Conservation (phyloP, 768 basidiomycete genomes). For the Leccinum uliginosum region DNA sequence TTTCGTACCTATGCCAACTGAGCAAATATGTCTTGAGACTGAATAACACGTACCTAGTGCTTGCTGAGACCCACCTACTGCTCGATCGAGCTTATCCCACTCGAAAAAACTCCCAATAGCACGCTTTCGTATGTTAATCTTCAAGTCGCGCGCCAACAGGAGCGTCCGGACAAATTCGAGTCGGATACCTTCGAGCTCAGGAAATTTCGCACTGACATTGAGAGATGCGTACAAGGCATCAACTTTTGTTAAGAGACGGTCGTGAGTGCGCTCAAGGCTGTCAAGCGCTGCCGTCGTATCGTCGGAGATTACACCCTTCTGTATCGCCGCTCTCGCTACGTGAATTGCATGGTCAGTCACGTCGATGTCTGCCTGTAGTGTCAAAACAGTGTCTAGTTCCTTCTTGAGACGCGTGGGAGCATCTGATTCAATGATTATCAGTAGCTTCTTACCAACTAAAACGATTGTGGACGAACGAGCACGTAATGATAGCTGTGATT, state of each 20-base stretch:
- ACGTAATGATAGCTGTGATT: constrained; percentile 26
- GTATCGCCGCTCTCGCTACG: neutral
- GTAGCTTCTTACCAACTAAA: no score
- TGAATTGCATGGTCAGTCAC: constrained; percentile 7
- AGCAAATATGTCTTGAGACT: no score
- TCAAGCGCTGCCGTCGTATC: neutral
- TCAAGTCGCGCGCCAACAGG: neutral
- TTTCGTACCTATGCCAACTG: neutral
- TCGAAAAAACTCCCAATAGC: neutral
- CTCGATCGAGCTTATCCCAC: neutral
- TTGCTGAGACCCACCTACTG: neutral
- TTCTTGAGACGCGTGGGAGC: neutral
- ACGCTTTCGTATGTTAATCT: neutral
- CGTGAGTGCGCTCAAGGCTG: neutral
- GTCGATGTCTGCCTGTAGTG: constrained; percentile 29
- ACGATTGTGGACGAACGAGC: constrained; percentile 23
- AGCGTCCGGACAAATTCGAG: neutral
- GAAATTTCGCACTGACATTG: neutral
- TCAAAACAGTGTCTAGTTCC: neutral
- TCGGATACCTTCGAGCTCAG: neutral
- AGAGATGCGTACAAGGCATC: neutral
- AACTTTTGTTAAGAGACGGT: neutral
- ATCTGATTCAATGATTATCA: neutral
- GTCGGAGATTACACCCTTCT: neutral
- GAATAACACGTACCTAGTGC: neutral